These are phyloP conservation scores for Dendrobium nobile DNA, from an alignment of 106 monocot species.

Conservation along the genomic window DNA sequence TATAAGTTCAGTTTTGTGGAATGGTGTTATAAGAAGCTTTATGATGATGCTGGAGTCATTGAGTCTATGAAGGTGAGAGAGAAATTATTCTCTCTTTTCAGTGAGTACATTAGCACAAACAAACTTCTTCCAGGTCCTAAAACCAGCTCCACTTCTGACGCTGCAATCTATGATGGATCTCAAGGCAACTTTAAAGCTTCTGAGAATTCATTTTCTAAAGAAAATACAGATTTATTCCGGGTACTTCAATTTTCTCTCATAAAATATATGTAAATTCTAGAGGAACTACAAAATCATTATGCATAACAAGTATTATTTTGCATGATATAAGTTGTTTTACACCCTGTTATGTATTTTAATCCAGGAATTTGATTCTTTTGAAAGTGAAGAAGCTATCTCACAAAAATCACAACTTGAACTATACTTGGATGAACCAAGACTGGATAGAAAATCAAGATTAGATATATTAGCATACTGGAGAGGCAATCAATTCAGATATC, in stretches of 20 bases:
- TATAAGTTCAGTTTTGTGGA: slow-evolving; percentile 16
- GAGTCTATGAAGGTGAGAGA: slow-evolving; percentile 7
- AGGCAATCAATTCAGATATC: slow-evolving; percentile 15
- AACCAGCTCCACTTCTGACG: not conserved
- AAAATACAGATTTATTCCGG: slow-evolving; percentile 5
- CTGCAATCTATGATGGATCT: not conserved
- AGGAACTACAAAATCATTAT: not conserved
- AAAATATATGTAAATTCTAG: not conserved
- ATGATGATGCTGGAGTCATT: slow-evolving; percentile 1
- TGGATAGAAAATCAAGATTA: slow-evolving; percentile 13
- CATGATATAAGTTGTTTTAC: not conserved
- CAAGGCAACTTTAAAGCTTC: not conserved
- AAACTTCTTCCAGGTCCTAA: slow-evolving; percentile 2
- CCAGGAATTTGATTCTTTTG: slow-evolving; percentile 16
- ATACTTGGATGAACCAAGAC: slow-evolving; percentile 13
- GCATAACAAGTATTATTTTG: not conserved
- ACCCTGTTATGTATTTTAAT: not conserved
- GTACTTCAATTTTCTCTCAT: not conserved
- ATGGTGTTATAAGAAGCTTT: slow-evolving; percentile 11
- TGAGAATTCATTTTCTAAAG: slow-evolving; percentile 17
- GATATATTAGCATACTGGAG: slow-evolving; percentile 15
- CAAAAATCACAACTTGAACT: slow-evolving; percentile 19
- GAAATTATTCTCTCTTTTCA: slow-evolving; percentile 10
- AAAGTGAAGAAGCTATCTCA: not conserved
- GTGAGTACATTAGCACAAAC: not conserved